phyloP scores from a whole-genome alignment of 768 basidiomycete genomes.

The Russula emetica region DNA sequence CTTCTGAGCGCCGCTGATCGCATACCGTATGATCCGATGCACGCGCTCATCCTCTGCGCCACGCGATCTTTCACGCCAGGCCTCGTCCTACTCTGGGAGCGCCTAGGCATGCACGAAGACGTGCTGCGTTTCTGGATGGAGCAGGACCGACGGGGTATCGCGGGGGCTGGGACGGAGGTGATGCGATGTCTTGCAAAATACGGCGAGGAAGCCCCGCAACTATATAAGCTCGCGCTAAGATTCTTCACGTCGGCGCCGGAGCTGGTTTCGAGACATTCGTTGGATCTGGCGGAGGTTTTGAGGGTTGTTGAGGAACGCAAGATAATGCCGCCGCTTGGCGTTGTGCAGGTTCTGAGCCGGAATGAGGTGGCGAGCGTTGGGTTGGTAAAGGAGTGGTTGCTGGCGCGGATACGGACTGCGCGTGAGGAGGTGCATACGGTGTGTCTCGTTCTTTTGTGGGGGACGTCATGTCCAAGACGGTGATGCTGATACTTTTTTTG shows the following conservation, averaged over 20 bases:
- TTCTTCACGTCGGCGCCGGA: conserved; percentile 83
- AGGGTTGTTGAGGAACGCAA: conserved; percentile 73
- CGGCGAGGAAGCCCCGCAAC: conserved; percentile 60
- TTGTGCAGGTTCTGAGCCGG: conserved; percentile 83
- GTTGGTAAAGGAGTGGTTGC: conserved; percentile 87
- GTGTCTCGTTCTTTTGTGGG: conserved; percentile 11
- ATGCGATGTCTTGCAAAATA: conserved; percentile 71
- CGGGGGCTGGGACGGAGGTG: conserved; percentile 46
- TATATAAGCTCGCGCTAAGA: conserved; percentile 84
- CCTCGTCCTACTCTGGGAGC: conserved; percentile 88
- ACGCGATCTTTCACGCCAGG: conserved; percentile 77
- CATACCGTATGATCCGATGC: conserved; percentile 78
- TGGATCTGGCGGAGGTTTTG: conserved; percentile 67
- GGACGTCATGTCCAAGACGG: neutral
- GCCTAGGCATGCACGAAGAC: conserved; percentile 93
- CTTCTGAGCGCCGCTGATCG: conserved; percentile 54
- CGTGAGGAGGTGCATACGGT: conserved; percentile 78
- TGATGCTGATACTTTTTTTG: neutral
- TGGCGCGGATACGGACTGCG: conserved; percentile 68
- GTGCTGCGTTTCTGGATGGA: conserved; percentile 93
- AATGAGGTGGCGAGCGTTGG: conserved; percentile 91
- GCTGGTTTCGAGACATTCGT: conserved; percentile 63
- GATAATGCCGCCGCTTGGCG: conserved; percentile 84
- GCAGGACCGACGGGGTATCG: conserved; percentile 41
- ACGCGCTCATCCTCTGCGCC: conserved; percentile 94